Conservation (phyloP, 495 filamentous ascomycete species). For the Glarea lozoyensis region DNA sequence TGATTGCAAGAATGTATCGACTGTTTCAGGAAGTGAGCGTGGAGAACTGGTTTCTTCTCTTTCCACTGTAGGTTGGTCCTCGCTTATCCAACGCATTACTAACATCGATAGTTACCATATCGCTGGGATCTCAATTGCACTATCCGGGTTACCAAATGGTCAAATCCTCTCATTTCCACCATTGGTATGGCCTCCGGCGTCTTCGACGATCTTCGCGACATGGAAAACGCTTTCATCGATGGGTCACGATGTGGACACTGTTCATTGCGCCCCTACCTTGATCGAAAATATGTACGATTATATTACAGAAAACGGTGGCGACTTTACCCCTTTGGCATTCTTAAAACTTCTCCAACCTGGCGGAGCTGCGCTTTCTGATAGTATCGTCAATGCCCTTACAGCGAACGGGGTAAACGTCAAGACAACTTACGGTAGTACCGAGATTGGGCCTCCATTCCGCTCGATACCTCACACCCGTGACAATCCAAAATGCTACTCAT, state of each 20-base stretch:
- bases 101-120: constrained; percentile 17
- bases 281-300: constrained; percentile 22
- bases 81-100: background rate
- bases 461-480: constrained; percentile 15
- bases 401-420: constrained; percentile 20
- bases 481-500: constrained; percentile 17
- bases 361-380: constrained; percentile 16
- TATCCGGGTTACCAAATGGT: constrained; percentile 20
- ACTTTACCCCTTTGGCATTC: constrained; percentile 17
- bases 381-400: constrained; percentile 12
- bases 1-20: constrained; percentile 22
- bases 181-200: constrained; percentile 15
- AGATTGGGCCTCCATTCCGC: constrained; percentile 21
- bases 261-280: constrained; percentile 18
- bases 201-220: constrained; percentile 13
- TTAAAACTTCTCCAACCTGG: constrained; percentile 21
- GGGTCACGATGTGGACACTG: constrained; percentile 17
- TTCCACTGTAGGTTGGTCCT: constrained; percentile 16
- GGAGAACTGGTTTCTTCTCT: constrained; percentile 22
- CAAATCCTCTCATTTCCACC: constrained; percentile 20
- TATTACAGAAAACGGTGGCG: constrained; percentile 10
- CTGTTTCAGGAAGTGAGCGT: constrained; percentile 18
- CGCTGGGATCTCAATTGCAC: constrained; percentile 21
- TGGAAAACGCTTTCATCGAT: constrained; percentile 16
- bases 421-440: constrained; percentile 20